Conservation (phyloP, 768 basidiomycete genomes). For the Mycena metata region DNA sequence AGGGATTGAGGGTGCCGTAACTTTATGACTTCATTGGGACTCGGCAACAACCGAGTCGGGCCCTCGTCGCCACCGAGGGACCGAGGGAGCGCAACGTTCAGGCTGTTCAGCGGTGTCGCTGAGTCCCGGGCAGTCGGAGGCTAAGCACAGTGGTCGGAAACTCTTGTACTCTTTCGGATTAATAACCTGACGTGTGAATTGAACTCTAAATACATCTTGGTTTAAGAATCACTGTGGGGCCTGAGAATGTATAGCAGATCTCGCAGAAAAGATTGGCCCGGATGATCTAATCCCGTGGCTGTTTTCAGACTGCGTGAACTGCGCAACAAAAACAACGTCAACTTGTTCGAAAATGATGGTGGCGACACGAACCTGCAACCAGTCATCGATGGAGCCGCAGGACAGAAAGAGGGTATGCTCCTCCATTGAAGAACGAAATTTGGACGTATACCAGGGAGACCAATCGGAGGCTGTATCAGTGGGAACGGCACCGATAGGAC, state of each 20-base stretch:
- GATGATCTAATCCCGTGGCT: conserved; percentile 6
- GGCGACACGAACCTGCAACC: conserved; percentile 7
- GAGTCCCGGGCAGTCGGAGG: too few relatives aligned
- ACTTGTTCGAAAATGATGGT: too few relatives aligned
- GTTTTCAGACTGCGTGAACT: conserved; percentile 25
- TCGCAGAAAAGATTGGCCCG: conserved; percentile 22
- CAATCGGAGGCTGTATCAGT: not conserved
- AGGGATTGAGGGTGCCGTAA: too few relatives aligned
- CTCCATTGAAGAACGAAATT: conserved; percentile 33
- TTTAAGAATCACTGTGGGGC: not conserved
- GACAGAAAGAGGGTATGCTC: conserved; percentile 33
- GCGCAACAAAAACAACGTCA: not conserved
- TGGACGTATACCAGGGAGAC: conserved; percentile 25
- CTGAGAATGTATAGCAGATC: conserved; percentile 10
- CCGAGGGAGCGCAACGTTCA: too few relatives aligned
- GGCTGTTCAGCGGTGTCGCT: too few relatives aligned
- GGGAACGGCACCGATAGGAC: conserved; percentile 22
- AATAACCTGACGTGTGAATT: too few relatives aligned
- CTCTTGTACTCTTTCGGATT: too few relatives aligned
- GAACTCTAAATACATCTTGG: too few relatives aligned
- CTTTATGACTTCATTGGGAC: too few relatives aligned
- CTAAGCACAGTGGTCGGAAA: too few relatives aligned
- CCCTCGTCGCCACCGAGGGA: too few relatives aligned
- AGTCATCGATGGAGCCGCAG: conserved; percentile 1
- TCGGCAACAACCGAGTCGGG: too few relatives aligned